These are phyloP conservation scores for Nicotiana paniculata DNA, from an alignment of 257 asterid species.

Conservation along the genomic window DNA sequence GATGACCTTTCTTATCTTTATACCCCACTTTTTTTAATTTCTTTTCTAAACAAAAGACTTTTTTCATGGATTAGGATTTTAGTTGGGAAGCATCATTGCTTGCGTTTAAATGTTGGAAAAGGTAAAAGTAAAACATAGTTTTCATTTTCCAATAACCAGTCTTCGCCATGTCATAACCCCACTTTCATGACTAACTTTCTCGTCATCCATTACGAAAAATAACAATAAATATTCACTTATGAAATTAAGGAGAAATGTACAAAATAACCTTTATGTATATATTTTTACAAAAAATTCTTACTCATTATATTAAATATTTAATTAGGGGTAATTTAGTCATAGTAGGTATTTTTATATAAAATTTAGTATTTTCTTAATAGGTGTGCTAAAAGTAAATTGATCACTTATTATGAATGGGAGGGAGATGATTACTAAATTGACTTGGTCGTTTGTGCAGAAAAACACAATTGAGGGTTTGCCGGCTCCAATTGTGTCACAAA, in stretches of 20 bases:
- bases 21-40: not conserved
- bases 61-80: constrained; percentile 16
- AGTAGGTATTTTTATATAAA: too few relatives aligned
- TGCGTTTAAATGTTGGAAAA: constrained; percentile 27
- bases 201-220: not conserved
- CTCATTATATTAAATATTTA: too few relatives aligned
- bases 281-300: too few relatives aligned
- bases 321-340: too few relatives aligned
- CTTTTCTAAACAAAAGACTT: constrained; percentile 2
- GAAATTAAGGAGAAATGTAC: too few relatives aligned
- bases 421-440: constrained; percentile 17
- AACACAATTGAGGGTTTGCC: constrained; percentile 27
- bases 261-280: too few relatives aligned
- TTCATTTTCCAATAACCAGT: not conserved
- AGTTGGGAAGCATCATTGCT: constrained; percentile 26
- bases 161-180: constrained; percentile 1
- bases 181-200: constrained; percentile 1
- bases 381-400: too few relatives aligned
- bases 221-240: too few relatives aligned
- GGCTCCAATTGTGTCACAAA: constrained; percentile 28
- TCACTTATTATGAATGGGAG: too few relatives aligned
- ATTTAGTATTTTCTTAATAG: too few relatives aligned
- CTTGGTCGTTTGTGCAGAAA: constrained; percentile 21
- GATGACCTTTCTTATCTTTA: constrained; percentile 2
- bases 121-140: not conserved